Conservation (phyloP, 208 protist species). For the Leishmania tarentolae region DNA sequence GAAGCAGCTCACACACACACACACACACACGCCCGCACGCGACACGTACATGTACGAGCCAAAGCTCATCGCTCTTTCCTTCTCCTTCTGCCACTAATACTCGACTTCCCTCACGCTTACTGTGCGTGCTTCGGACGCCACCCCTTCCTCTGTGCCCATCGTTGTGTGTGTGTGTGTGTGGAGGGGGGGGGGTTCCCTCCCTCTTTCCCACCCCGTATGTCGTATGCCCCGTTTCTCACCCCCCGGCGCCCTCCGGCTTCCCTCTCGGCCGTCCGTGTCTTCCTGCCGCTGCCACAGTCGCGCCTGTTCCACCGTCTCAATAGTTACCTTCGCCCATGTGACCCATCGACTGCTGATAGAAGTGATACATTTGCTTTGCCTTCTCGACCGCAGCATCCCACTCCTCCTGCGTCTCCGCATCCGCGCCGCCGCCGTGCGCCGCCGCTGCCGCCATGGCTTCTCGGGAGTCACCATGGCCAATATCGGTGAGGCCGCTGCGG, state of each 20-base stretch:
- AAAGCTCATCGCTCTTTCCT: too few relatives aligned
- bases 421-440: conserved; percentile 4
- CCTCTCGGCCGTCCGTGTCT: neutral
- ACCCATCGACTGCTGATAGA: conserved; percentile 37
- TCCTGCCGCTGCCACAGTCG: neutral
- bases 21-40: neutral
- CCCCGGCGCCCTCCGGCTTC: too few relatives aligned
- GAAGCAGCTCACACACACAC: neutral
- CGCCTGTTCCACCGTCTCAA: neutral
- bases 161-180: too few relatives aligned
- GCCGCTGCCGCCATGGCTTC: neutral
- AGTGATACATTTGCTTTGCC: conserved; percentile 60
- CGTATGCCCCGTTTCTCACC: too few relatives aligned
- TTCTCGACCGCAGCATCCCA: conserved; percentile 49
- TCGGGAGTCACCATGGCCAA: neutral
- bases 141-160: too few relatives aligned
- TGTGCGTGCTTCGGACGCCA: too few relatives aligned
- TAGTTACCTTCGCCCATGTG: neutral
- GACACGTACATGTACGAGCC: too few relatives aligned
- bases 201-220: too few relatives aligned
- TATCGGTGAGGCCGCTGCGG: conserved; percentile 28
- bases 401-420: conserved; percentile 30
- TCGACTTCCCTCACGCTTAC: too few relatives aligned
- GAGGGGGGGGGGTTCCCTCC: too few relatives aligned
- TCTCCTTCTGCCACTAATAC: too few relatives aligned